A percentile compares a stretch with the other conserved stretches of the same genome.
phyloP scores from a whole-genome alignment of 768 basidiomycete genomes.

The Lactarius hengduanensis region DNA sequence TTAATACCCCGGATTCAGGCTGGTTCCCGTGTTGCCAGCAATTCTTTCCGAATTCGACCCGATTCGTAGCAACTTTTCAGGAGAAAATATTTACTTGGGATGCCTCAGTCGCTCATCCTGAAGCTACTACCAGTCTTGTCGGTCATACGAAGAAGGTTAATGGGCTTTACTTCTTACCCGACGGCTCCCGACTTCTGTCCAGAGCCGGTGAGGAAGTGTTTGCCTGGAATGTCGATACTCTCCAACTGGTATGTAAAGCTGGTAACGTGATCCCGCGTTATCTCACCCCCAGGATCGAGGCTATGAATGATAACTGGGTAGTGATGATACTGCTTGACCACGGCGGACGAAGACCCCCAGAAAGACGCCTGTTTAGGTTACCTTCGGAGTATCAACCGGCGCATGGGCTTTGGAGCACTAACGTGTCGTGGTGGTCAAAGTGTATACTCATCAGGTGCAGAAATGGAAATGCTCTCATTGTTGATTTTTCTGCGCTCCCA shows the following conservation, averaged over 20 bases:
- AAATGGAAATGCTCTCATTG: neutral
- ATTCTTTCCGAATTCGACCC: neutral
- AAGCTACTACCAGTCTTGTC: neutral
- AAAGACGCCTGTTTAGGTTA: neutral
- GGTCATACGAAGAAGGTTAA: neutral
- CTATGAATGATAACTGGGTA: neutral
- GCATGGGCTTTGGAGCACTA: accelerated
- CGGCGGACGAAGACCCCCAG: neutral
- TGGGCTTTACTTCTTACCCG: neutral
- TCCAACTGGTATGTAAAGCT: neutral
- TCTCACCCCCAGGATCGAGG: neutral
- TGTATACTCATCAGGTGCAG: neutral
- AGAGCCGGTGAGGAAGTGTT: neutral
- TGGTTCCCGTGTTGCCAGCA: too few species aligned
- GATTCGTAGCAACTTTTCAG: neutral
- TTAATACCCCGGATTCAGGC: accelerated
- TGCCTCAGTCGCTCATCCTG: neutral
- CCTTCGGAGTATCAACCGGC: neutral
- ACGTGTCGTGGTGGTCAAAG: neutral
- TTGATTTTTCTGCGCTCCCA: neutral
- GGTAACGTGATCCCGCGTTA: neutral
- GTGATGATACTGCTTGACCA: neutral
- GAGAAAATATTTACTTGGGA: neutral
- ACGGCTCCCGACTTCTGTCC: neutral
- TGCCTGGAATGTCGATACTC: neutral